Percentiles rank a stretch among this genome's conserved stretches.
These are phyloP conservation scores for Entomortierella parvispora DNA, from an alignment of 192 early-diverging fungal species.

Conservation along the genomic window DNA sequence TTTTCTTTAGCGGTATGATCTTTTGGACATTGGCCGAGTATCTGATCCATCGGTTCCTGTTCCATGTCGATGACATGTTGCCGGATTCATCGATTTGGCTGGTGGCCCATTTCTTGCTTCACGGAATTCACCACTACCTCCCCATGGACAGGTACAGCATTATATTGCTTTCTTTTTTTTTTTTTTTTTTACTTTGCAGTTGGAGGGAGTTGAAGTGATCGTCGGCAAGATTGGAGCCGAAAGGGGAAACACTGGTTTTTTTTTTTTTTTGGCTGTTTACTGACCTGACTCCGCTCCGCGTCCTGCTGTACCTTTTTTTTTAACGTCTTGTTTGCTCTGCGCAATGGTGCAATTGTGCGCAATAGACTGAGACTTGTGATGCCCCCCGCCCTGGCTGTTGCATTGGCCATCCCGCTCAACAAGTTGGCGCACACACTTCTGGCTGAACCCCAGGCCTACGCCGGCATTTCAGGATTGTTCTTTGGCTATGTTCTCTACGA, in stretches of 20 bases:
- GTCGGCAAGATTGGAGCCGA: no score
- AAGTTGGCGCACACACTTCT: slow-evolving; percentile 65
- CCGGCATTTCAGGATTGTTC: slow-evolving; percentile 77
- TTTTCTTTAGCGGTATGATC: slow-evolving; percentile 73
- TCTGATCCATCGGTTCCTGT: slow-evolving; percentile 90
- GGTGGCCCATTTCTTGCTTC: slow-evolving; percentile 86
- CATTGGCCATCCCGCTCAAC: slow-evolving; percentile 72
- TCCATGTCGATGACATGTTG: slow-evolving; percentile 90
- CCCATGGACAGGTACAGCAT: slow-evolving; percentile 88
- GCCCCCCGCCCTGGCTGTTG: slow-evolving; percentile 86
- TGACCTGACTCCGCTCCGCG: neutral
- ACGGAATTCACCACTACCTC: slow-evolving; percentile 96
- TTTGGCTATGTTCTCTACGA: slow-evolving; percentile 94
- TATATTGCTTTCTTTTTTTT: neutral
- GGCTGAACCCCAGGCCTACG: slow-evolving; percentile 71
- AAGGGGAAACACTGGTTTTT: neutral
- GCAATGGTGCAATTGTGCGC: no score
- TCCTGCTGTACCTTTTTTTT: neutral
- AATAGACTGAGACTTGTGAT: slow-evolving; percentile 91
- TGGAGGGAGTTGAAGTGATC: no score
- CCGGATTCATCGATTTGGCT: slow-evolving; percentile 87
- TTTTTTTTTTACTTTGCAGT: neutral
- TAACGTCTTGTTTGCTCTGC: neutral
- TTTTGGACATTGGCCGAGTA: slow-evolving; percentile 94
- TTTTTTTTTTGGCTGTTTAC: neutral